Percentiles rank a stretch among this genome's conserved stretches.
Conservation (phyloP, 75 land plant species). For the Adiantum capillusveneris region DNA sequence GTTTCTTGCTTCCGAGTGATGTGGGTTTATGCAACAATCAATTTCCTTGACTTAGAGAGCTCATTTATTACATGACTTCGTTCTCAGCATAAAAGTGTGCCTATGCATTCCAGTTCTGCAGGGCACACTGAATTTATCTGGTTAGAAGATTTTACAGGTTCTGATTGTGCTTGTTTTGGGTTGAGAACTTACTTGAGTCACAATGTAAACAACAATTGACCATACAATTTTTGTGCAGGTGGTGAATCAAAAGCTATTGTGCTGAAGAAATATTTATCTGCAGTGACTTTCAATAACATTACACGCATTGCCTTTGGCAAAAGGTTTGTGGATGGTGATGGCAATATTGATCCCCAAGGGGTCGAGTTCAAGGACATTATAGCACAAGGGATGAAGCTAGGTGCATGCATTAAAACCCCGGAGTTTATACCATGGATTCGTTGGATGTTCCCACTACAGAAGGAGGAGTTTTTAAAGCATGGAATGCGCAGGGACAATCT, state of each 20-base stretch:
- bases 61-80: no score
- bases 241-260: not conserved
- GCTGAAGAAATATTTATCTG: slow-evolving; percentile 55
- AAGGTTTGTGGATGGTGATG: slow-evolving; percentile 67
- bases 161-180: no score
- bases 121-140: no score
- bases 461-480: slow-evolving; percentile 61
- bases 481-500: slow-evolving; percentile 54
- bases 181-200: no score
- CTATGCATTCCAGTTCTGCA: no score
- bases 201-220: no score
- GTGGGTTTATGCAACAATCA: no score
- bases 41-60: no score
- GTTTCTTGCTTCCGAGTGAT: no score
- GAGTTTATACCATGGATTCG: slow-evolving; percentile 82
- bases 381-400: slow-evolving; percentile 73
- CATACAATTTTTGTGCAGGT: no score
- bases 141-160: no score
- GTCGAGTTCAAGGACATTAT: slow-evolving; percentile 75
- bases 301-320: slow-evolving; percentile 94
- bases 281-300: slow-evolving; percentile 93
- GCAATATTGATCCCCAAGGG: slow-evolving; percentile 78
- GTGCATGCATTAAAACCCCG: slow-evolving; percentile 62
- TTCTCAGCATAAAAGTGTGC: no score
- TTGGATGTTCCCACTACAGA: slow-evolving; percentile 83